Conservation (phyloP, 2,329 filamentous ascomycete genomes). For the Thermothelomyces thermophilus region DNA sequence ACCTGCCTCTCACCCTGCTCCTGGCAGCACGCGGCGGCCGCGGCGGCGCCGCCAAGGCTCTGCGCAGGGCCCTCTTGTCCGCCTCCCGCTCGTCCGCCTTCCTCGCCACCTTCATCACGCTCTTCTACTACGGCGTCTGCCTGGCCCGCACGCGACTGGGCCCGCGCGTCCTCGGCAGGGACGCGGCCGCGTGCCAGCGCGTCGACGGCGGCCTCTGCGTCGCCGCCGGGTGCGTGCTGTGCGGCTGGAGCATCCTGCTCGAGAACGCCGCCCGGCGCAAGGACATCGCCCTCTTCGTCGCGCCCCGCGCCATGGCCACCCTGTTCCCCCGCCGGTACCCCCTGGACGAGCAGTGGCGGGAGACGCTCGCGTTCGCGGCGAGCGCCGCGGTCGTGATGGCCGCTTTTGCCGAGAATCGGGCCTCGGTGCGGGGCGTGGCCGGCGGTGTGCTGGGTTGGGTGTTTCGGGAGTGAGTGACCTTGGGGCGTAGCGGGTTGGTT, state of each 20-base stretch:
- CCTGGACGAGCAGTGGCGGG: conserved; percentile 57
- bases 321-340: conserved; percentile 65
- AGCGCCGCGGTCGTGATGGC: conserved; percentile 67
- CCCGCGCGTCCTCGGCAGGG: conserved; percentile 56
- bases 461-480: conserved; percentile 31
- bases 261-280: conserved; percentile 60
- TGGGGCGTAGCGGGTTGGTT: neutral
- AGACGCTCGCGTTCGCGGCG: conserved; percentile 58
- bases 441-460: conserved; percentile 53
- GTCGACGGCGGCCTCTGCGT: conserved; percentile 64
- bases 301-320: conserved; percentile 69
- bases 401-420: conserved; percentile 55
- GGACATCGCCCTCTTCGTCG: conserved; percentile 75
- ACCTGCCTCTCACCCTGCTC: conserved; percentile 67
- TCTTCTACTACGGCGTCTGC: conserved; percentile 84
- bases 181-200: conserved; percentile 38
- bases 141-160: conserved; percentile 67
- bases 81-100: conserved; percentile 69
- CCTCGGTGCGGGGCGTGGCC: conserved; percentile 60
- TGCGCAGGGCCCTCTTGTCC: conserved; percentile 47
- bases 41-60: conserved; percentile 36
- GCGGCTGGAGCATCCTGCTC: conserved; percentile 74
- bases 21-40: conserved; percentile 42
- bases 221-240: conserved; percentile 63
- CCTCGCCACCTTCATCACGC: conserved; percentile 66